Conservation (phyloP, 148 eudicot species). For the Tetragonia tetragonoides region DNA sequence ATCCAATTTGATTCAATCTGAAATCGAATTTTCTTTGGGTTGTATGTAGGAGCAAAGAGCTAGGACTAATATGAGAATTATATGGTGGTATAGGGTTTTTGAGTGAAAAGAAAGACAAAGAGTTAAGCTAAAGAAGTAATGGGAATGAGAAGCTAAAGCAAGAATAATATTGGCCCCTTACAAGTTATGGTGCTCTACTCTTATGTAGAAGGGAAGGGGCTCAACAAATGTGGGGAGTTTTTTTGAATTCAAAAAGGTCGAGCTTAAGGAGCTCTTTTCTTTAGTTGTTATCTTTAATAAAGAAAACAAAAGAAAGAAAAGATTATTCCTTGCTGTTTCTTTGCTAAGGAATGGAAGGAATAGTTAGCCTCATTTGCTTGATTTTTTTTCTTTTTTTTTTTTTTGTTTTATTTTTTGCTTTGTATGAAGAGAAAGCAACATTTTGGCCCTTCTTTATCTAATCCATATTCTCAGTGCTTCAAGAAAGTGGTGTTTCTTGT, state of each 20-base stretch:
- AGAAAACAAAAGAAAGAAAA: constrained; percentile 24
- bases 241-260: constrained; percentile 28
- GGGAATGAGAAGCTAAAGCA: constrained; percentile 17
- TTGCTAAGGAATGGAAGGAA: constrained; percentile 27
- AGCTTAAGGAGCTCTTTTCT: constrained; percentile 14
- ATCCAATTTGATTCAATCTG: background rate
- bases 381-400: constrained; percentile 15
- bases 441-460: constrained; percentile 16
- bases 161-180: constrained; percentile 19
- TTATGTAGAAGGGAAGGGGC: constrained; percentile 22
- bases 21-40: background rate
- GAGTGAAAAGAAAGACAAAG: constrained; percentile 4
- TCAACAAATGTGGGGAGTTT: background rate
- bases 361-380: constrained; percentile 8
- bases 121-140: constrained; percentile 2
- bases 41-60: background rate
- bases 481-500: constrained; percentile 21
- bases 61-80: background rate
- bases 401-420: constrained; percentile 15
- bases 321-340: constrained; percentile 28
- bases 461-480: constrained; percentile 25
- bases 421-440: constrained; percentile 48
- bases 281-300: constrained; percentile 29
- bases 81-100: background rate
- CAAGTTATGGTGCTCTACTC: constrained; percentile 14